Percentiles rank a stretch among this genome's conserved stretches.
Evolutionary conservation across 306 rosid genomes (phyloP).

Genomic region (Ormosia semicastrata): DNA sequence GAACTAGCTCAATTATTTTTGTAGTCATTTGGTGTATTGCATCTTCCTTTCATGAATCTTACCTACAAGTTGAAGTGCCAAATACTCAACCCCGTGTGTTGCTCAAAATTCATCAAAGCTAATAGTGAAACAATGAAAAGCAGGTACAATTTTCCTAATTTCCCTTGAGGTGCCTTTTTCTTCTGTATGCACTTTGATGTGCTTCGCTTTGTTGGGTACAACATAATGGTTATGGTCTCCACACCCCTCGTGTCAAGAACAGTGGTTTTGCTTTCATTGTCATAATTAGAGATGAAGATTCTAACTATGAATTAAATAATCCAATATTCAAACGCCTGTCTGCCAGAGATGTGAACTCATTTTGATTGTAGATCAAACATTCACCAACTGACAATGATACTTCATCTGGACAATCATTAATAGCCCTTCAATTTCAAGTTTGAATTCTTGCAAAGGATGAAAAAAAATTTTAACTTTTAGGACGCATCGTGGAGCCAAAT

Average conservation of each 20-base stretch:
- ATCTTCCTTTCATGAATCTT: constrained; percentile 5
- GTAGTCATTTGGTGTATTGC: not conserved
- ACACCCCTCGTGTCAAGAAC: constrained; percentile 40
- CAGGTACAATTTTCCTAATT: constrained; percentile 21
- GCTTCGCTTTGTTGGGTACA: constrained; percentile 41
- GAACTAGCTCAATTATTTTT: constrained; percentile 5
- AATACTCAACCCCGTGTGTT: constrained; percentile 15
- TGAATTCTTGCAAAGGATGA: not conserved
- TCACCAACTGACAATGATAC: constrained; percentile 27
- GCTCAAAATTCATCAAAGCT: not conserved
- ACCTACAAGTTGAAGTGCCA: constrained; percentile 8
- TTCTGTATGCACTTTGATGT: constrained; percentile 17
- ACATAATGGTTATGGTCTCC: constrained; percentile 31
- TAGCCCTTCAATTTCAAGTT: not conserved
- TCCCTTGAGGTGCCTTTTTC: not conserved
- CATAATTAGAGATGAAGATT: constrained; percentile 4
- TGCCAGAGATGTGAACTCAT: constrained; percentile 4
- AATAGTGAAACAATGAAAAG: constrained; percentile 26
- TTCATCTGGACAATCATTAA: constrained; percentile 16
- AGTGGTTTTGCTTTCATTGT: constrained; percentile 27
- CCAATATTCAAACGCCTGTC: constrained; percentile 17
- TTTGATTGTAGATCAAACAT: constrained; percentile 31
- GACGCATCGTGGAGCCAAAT: not conserved
- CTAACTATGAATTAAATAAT: constrained; percentile 24
- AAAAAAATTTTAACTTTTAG: not conserved